A percentile compares a stretch with the other conserved stretches of the same genome.
phyloP scores from a whole-genome alignment of 78 protist species.

The Dictyostelium purpureum region DNA sequence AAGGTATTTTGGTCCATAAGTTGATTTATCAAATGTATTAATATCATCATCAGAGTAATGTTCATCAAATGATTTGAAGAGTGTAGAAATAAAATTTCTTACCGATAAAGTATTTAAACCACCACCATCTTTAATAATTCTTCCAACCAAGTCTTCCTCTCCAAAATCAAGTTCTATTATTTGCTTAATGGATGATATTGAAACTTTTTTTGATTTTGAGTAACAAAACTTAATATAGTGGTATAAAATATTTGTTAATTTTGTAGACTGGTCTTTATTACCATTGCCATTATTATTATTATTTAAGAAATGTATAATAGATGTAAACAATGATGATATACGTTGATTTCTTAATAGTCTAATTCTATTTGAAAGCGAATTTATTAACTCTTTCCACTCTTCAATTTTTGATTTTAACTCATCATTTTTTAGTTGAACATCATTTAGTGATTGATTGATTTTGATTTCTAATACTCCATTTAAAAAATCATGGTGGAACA shows the following conservation, averaged over 20 bases:
- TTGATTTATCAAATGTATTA: background rate
- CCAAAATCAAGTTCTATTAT: no score
- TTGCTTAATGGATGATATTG: no score
- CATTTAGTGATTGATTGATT: background rate
- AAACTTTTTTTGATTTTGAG: background rate
- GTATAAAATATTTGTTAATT: background rate
- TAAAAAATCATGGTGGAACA: background rate
- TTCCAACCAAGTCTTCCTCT: background rate
- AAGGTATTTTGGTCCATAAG: background rate
- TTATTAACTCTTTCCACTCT: background rate
- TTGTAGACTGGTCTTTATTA: background rate
- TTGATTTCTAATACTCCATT: background rate
- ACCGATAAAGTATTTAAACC: background rate
- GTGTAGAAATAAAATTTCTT: background rate
- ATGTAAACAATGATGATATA: conserved; percentile 1
- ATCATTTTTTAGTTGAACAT: background rate
- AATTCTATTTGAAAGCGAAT: background rate
- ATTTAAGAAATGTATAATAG: background rate
- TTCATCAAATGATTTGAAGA: background rate
- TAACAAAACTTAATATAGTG: background rate
- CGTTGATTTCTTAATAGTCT: conserved; percentile 13
- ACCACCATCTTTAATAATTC: background rate
- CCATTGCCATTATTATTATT: background rate
- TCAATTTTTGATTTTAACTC: background rate
- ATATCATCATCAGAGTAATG: background rate